Conservation (phyloP, 2,329 filamentous ascomycete genomes). For the Colletotrichum filicis region DNA sequence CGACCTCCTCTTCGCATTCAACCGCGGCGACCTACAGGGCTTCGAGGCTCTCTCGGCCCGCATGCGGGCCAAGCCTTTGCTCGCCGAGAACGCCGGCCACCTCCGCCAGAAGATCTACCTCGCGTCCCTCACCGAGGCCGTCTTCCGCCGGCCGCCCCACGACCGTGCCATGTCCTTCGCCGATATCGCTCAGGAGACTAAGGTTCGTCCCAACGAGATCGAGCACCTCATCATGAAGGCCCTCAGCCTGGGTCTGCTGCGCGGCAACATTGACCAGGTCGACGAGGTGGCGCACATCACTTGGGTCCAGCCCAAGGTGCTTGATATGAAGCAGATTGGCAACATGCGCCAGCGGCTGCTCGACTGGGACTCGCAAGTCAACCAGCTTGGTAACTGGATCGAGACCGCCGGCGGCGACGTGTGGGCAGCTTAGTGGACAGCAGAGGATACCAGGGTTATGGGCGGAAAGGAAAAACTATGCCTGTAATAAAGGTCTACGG, state of each 20-base stretch:
- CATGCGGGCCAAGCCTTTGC: conserved; percentile 81
- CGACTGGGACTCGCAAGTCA: conserved; percentile 97
- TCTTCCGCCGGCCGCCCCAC: conserved; percentile 95
- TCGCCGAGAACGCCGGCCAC: conserved; percentile 83
- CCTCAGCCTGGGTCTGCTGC: conserved; percentile 88
- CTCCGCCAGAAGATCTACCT: conserved; percentile 98
- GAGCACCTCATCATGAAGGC: conserved; percentile 99
- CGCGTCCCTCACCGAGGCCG: conserved; percentile 93
- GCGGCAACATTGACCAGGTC: conserved; percentile 96
- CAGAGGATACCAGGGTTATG: conserved; percentile 3
- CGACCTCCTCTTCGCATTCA: conserved; percentile 97
- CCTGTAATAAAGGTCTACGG: conserved; percentile 18
- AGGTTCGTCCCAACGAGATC: conserved; percentile 90
- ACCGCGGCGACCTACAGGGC: conserved; percentile 89
- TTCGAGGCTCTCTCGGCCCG: conserved; percentile 87
- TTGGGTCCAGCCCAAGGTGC: conserved; percentile 98
- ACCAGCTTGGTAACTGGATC: conserved; percentile 97
- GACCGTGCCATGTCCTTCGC: conserved; percentile 94
- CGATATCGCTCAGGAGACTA: conserved; percentile 91
- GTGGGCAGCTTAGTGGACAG: conserved; percentile 78
- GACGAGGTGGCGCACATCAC: conserved; percentile 94
- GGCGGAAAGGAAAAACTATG: background rate
- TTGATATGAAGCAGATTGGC: conserved; percentile 95
- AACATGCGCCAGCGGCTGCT: conserved; percentile 88
- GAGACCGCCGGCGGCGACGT: conserved; percentile 94